Evolutionary conservation across 352 stramenopile species (phyloP).

Genomic region (Phytophthora nicotianae): DNA sequence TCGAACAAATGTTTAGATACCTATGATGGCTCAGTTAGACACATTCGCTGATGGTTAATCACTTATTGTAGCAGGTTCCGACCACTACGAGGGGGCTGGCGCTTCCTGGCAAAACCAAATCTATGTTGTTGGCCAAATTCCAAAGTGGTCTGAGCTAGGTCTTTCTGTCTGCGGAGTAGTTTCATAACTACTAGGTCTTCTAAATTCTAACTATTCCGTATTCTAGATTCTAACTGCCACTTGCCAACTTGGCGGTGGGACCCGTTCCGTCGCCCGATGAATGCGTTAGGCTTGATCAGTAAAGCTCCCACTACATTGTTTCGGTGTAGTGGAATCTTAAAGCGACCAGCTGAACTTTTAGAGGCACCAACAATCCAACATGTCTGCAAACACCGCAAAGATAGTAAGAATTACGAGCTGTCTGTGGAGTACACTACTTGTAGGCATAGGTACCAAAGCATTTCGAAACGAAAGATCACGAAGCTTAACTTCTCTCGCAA

Average conservation of each 20-base stretch:
- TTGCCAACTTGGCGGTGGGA: not conserved
- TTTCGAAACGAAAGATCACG: too few relatives aligned
- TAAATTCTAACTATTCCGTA: not conserved
- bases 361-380: too few relatives aligned
- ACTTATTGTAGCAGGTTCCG: not conserved
- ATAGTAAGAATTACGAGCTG: too few relatives aligned
- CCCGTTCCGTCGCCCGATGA: not conserved
- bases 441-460: too few relatives aligned
- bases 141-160: not conserved
- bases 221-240: not conserved
- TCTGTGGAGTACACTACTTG: too few relatives aligned
- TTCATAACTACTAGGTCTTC: not conserved
- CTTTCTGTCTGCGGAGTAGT: not conserved
- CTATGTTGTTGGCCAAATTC: not conserved
- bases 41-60: too few relatives aligned
- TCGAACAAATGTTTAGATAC: too few relatives aligned
- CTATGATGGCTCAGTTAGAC: too few relatives aligned
- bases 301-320: not conserved
- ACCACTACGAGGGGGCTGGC: not conserved
- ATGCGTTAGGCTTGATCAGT: not conserved
- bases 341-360: too few relatives aligned
- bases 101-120: not conserved
- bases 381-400: too few relatives aligned
- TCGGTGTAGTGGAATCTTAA: too few relatives aligned
- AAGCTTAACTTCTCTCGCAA: too few relatives aligned